phyloP scores from a whole-genome alignment of 805 yeast species.

The Komagataella pastoris region DNA sequence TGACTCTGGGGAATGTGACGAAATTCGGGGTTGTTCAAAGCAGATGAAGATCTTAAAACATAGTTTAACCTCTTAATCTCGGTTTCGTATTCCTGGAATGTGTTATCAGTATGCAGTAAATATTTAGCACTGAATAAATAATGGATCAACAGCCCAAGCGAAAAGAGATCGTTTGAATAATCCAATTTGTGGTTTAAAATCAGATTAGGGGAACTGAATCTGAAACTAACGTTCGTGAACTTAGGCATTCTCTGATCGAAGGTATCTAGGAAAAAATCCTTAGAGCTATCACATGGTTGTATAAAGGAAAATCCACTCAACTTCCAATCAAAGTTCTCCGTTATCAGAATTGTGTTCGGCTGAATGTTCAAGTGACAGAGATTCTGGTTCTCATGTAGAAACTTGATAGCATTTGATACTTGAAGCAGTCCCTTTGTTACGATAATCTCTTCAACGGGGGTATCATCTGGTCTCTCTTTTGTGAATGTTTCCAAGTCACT shows the following conservation, averaged over 20 bases:
- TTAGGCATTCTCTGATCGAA: slow-evolving; percentile 65
- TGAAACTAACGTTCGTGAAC: slow-evolving; percentile 56
- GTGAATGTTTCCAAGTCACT: slow-evolving; percentile 16
- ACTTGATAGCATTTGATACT: slow-evolving; percentile 63
- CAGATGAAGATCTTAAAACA: background rate
- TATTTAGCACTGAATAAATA: slow-evolving; percentile 43
- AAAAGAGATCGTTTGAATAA: slow-evolving; percentile 68
- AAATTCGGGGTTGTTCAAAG: background rate
- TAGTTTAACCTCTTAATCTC: slow-evolving; percentile 23
- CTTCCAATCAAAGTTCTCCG: slow-evolving; percentile 90
- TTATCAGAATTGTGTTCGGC: slow-evolving; percentile 68
- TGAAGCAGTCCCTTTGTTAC: slow-evolving; percentile 73
- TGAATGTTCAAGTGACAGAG: slow-evolving; percentile 66
- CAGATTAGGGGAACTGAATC: slow-evolving; percentile 78
- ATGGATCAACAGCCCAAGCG: slow-evolving; percentile 67
- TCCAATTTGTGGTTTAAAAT: slow-evolving; percentile 50
- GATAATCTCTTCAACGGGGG: slow-evolving; percentile 29
- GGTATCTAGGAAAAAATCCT: slow-evolving; percentile 55
- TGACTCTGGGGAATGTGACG: background rate
- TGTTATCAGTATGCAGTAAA: slow-evolving; percentile 31
- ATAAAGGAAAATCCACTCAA: slow-evolving; percentile 58
- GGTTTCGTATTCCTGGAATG: slow-evolving; percentile 47
- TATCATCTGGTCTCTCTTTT: slow-evolving; percentile 36
- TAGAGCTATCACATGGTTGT: slow-evolving; percentile 30
- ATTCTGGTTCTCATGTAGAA: slow-evolving; percentile 66